These are phyloP conservation scores for Dactylorhiza incarnata DNA, from an alignment of 106 monocot species.

Conservation along the genomic window DNA sequence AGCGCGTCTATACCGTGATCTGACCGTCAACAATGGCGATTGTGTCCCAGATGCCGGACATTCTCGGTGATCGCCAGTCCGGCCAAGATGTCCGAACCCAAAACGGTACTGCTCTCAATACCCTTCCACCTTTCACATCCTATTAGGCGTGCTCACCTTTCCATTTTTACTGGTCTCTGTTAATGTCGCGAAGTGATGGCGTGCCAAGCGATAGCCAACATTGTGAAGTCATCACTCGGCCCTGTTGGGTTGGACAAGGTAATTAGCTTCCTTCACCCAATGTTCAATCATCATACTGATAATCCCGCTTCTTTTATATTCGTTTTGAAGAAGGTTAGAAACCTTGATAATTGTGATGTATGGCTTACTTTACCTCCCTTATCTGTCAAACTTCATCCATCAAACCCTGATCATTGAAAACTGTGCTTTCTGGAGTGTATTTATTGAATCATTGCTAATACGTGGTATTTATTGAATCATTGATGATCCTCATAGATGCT, in stretches of 20 bases:
- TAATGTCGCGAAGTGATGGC: constrained; percentile 53
- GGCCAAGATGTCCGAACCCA: constrained; percentile 96
- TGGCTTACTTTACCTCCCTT: neutral
- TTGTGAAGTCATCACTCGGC: constrained; percentile 93
- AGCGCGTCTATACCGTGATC: neutral
- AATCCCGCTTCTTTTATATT: neutral
- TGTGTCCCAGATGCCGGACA: constrained; percentile 54
- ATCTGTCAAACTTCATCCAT: neutral
- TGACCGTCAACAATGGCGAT: constrained; percentile 38
- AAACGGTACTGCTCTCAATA: constrained; percentile 41
- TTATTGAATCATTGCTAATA: neutral
- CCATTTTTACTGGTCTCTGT: constrained; percentile 1
- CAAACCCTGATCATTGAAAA: neutral
- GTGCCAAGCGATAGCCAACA: constrained; percentile 93
- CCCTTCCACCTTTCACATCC: neutral
- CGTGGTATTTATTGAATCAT: neutral
- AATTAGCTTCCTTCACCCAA: neutral
- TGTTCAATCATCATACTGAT: neutral
- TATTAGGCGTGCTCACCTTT: neutral
- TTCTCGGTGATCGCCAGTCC: constrained; percentile 93
- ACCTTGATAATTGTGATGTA: neutral
- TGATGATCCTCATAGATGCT: constrained; percentile 52
- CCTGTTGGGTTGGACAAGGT: constrained; percentile 99
- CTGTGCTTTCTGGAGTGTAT: neutral
- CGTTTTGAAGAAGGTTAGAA: neutral